Conservation (phyloP, 2,329 filamentous ascomycete species). For the Penicillium rolfsii region DNA sequence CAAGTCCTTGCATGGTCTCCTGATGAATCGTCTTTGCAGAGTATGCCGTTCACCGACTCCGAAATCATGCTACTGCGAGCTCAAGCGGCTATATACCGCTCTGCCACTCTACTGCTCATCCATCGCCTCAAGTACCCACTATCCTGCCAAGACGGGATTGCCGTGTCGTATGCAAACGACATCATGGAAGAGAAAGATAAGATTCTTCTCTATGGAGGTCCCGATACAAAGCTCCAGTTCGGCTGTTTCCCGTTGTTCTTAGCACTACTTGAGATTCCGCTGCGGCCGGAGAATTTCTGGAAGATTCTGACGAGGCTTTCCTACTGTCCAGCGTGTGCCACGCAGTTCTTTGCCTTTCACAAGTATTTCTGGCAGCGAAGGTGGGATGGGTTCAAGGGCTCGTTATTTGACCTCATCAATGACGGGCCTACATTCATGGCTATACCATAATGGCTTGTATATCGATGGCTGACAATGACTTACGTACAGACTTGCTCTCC, state of each 20-base stretch:
- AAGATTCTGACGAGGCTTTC: slow-evolving; percentile 4
- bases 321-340: slow-evolving; percentile 5
- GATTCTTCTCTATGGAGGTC: slow-evolving; percentile 1
- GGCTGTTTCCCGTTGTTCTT: slow-evolving; percentile 7
- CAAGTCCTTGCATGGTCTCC: slow-evolving; percentile 1
- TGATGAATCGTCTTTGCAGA: background rate
- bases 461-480: background rate
- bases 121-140: slow-evolving; percentile 8
- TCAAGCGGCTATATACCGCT: slow-evolving; percentile 7
- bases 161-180: slow-evolving; percentile 8
- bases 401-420: slow-evolving; percentile 7
- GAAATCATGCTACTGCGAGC: slow-evolving; percentile 2
- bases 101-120: slow-evolving; percentile 5
- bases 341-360: slow-evolving; percentile 10
- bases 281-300: slow-evolving; percentile 4
- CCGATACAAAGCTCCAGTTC: slow-evolving; percentile 6
- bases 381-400: slow-evolving; percentile 5
- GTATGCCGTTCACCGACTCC: background rate
- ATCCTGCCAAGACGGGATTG: slow-evolving; percentile 1
- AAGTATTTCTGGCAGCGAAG: slow-evolving; percentile 9
- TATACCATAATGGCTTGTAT: background rate
- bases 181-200: slow-evolving; percentile 9
- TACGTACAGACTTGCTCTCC: background rate
- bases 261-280: slow-evolving; percentile 6
- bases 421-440: slow-evolving; percentile 2